Percentiles rank a stretch among this genome's conserved stretches.
Evolutionary conservation across 2,329 filamentous ascomycete species (phyloP).

Genomic region (Neodidymelliopsis sp.): DNA sequence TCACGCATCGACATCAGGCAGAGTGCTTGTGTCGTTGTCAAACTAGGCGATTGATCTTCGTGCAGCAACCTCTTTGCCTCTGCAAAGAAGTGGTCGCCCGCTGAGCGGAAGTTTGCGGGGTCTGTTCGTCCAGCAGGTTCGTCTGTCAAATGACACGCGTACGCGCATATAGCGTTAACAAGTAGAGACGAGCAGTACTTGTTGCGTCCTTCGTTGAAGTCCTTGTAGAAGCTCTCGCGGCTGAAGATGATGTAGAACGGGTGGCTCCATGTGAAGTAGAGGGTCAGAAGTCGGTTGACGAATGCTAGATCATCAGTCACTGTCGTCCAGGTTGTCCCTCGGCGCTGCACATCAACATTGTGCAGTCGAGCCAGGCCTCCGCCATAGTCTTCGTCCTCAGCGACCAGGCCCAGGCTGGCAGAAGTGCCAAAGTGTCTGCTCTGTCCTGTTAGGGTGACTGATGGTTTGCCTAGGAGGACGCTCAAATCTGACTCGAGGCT

Average conservation of each 20-base stretch:
- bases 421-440: constrained; percentile 50
- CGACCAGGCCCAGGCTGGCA: constrained; percentile 47
- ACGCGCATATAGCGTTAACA: constrained; percentile 70
- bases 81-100: constrained; percentile 77
- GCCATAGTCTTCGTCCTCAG: constrained; percentile 45
- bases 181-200: constrained; percentile 74
- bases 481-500: constrained; percentile 48
- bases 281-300: constrained; percentile 68
- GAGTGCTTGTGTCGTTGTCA: constrained; percentile 77
- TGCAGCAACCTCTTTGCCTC: constrained; percentile 70
- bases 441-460: constrained; percentile 42
- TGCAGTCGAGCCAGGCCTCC: constrained; percentile 23
- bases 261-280: constrained; percentile 77
- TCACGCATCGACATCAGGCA: constrained; percentile 79
- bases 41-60: constrained; percentile 63
- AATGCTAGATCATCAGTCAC: constrained; percentile 66
- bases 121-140: constrained; percentile 69
- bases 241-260: constrained; percentile 77
- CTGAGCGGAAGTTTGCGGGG: constrained; percentile 67
- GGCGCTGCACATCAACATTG: constrained; percentile 22
- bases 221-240: constrained; percentile 73
- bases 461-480: constrained; percentile 48
- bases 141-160: constrained; percentile 74
- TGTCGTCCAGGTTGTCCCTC: constrained; percentile 62
- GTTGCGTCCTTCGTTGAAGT: constrained; percentile 67